Evolutionary conservation across 768 basidiomycete genomes (phyloP).

Genomic region (Hypholoma sublateritium): DNA sequence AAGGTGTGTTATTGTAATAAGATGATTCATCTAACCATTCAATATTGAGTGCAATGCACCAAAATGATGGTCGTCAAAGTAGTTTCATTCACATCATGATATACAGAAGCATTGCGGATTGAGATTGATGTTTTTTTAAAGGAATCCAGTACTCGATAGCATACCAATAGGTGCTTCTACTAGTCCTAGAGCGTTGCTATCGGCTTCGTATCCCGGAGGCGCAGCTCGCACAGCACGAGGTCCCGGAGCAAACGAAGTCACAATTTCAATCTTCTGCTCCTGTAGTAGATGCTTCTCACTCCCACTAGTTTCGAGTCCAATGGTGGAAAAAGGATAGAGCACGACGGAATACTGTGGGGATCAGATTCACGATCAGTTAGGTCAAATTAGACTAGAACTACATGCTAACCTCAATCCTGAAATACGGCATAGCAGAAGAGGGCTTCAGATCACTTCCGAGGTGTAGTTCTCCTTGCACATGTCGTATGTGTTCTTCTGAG

Average conservation of each 20-base stretch:
- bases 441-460: conserved; percentile 33
- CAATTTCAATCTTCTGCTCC: conserved; percentile 33
- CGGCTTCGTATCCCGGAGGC: conserved; percentile 27
- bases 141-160: no score
- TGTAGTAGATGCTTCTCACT: conserved; percentile 25
- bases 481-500: not conserved
- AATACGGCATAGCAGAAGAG: conserved; percentile 36
- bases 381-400: not conserved
- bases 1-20: no score
- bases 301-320: conserved; percentile 25
- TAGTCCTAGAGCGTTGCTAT: not conserved
- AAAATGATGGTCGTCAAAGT: no score
- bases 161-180: not conserved
- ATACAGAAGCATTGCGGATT: no score
- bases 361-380: not conserved
- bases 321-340: conserved; percentile 34
- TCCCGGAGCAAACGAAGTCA: conserved; percentile 29
- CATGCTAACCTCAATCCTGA: conserved; percentile 33
- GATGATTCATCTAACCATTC: no score
- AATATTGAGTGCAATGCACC: no score
- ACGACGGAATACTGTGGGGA: conserved; percentile 32
- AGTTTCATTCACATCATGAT: no score
- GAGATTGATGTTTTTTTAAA: no score
- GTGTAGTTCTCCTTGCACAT: conserved; percentile 32
- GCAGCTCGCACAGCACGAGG: conserved; percentile 29